Base-by-base conservation (phyloP, 192 early-diverging fungal genomes). In the Entomortierella parvispora region DNA sequence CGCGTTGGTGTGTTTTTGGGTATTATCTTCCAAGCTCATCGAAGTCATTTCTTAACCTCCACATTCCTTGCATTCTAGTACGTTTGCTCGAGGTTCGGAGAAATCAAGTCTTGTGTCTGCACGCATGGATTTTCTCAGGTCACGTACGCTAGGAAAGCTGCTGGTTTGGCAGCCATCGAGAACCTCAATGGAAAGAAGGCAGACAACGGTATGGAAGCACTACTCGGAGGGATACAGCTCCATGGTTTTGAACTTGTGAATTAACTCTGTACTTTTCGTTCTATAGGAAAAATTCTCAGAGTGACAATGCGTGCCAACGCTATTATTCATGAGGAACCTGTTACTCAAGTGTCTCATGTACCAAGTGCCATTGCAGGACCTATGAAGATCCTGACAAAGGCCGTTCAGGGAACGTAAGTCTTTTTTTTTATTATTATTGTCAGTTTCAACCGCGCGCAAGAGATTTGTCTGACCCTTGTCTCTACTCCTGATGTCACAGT, bases 361-460 rank as follows among this genome's bases (percentile, higher is more conserved):
- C 66, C 74, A 14, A 77, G 32, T 28, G 25, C 57, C 1, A 62
- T 77, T 42, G 43, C 63, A 32, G 74, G 74, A 46, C 65, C 74
- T 7, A 77, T 77, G 74, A 77, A 77, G 49, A 63, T 77, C 51
- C 32, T 77, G 45, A 31, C 26, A 26, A 68, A 58, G 49, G 74
- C 74, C 25, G 74, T 77, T 17, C 63, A 77, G 12, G 74, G 74
- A 77, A 77, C 74, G 74, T 77, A 68, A 46, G 74, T 74, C 17
- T 20, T 15, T 31, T 40, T 55, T n/a, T 43, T 53, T 23, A 25
- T 17, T 48, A 22, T 31, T 25, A 44, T 48, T 32, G 4, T 32
- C 12, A 4, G 18, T 48, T 31, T 48, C 29, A 43, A n/a, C n/a
- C n/a, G n/a, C n/a, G n/a, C n/a, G n/a, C n/a, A n/a, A n/a, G n/a